Percentiles rank a stretch among this genome's conserved stretches.
Evolutionary conservation across 805 yeast species (phyloP).

Genomic region (Metschnikowia hibisci): DNA sequence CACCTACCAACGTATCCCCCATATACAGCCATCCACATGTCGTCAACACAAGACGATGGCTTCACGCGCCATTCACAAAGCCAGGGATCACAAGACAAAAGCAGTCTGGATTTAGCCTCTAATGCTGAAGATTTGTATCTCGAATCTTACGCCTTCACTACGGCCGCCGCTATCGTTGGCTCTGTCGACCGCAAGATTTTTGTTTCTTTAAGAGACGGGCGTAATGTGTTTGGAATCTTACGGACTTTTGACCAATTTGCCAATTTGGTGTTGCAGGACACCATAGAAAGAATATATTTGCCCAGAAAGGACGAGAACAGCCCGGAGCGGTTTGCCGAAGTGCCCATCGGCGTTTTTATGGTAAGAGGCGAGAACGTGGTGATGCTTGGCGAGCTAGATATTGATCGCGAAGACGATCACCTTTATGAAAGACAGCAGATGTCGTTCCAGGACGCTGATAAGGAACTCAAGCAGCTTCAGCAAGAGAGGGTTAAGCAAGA

Average conservation of each 20-base stretch:
- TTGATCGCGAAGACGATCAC: slow-evolving; percentile 76
- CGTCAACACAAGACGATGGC: slow-evolving; percentile 9
- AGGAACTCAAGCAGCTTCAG: slow-evolving; percentile 31
- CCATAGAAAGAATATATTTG: slow-evolving; percentile 78
- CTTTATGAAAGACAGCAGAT: slow-evolving; percentile 53
- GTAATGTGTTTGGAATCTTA: slow-evolving; percentile 80
- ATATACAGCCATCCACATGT: slow-evolving; percentile 6
- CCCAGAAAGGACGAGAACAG: slow-evolving; percentile 35
- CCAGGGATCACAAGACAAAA: slow-evolving; percentile 2
- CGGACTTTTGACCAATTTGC: slow-evolving; percentile 96
- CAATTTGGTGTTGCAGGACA: slow-evolving; percentile 87
- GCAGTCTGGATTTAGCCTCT: slow-evolving; percentile 17
- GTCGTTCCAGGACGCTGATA: slow-evolving; percentile 59
- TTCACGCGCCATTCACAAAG: slow-evolving; percentile 3
- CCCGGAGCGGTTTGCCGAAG: slow-evolving; percentile 62
- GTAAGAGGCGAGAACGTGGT: slow-evolving; percentile 96
- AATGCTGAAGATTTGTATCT: slow-evolving; percentile 57
- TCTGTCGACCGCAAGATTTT: slow-evolving; percentile 80
- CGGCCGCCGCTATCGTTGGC: slow-evolving; percentile 87
- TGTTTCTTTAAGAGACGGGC: slow-evolving; percentile 85
- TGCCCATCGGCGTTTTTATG: slow-evolving; percentile 73
- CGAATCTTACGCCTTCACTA: slow-evolving; percentile 79
- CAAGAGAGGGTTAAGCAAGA: slow-evolving; percentile 36
- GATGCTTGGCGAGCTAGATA: slow-evolving; percentile 88
- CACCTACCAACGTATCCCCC: not conserved